Conservation (phyloP, 2,329 filamentous ascomycete genomes). For the Karstenula rhodostoma region DNA sequence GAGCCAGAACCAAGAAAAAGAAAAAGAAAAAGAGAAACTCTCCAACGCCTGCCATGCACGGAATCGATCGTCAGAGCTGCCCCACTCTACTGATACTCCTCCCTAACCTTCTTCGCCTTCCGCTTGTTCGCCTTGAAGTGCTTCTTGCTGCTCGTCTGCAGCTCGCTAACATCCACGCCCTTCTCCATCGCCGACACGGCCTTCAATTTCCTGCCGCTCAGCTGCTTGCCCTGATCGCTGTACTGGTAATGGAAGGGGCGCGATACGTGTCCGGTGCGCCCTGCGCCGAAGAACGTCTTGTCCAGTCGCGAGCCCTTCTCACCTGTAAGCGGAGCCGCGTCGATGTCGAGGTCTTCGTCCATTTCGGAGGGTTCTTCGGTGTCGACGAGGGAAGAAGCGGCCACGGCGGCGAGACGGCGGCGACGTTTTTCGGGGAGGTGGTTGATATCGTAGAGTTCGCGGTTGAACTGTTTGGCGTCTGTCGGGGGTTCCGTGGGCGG, state of each 20-base stretch:
- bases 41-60: conserved; percentile 3
- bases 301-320: conserved; percentile 81
- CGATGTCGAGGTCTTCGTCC: conserved; percentile 60
- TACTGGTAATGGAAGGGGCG: conserved; percentile 93
- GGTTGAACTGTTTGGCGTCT: conserved; percentile 82
- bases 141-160: conserved; percentile 79
- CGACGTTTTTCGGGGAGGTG: conserved; percentile 86
- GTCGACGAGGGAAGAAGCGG: conserved; percentile 44
- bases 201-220: conserved; percentile 84
- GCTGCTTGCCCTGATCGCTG: conserved; percentile 81
- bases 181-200: conserved; percentile 84
- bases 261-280: conserved; percentile 69
- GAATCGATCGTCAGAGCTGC: not conserved
- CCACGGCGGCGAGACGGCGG: conserved; percentile 65
- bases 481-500: conserved; percentile 73
- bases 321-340: conserved; percentile 61
- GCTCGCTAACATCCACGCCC: conserved; percentile 81
- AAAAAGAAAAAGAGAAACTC: too few species aligned
- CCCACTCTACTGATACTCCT: conserved; percentile 46
- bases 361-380: conserved; percentile 52
- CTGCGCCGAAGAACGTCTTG: conserved; percentile 83
- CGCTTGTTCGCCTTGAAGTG: conserved; percentile 85
- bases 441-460: conserved; percentile 82
- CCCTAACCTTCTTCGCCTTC: conserved; percentile 63
- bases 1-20: too few species aligned